Base-by-base conservation (phyloP, 225 moss, liverwort and hornwort species). In the Marchantia paleacea region DNA sequence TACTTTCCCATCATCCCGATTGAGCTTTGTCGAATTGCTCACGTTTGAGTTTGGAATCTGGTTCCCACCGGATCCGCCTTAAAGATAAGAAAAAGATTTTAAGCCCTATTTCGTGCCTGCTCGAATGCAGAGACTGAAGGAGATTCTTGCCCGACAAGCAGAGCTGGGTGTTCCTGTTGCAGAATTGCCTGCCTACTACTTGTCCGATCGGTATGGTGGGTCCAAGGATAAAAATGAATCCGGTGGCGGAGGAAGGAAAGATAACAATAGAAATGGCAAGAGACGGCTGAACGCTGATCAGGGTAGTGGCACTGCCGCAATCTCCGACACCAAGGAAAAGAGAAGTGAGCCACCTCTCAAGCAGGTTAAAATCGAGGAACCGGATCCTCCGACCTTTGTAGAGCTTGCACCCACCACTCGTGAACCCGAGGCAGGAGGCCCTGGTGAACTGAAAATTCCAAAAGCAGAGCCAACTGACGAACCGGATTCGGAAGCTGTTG, bases 161-260 rank as follows among this genome's bases (percentile, higher is more conserved):
- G 90, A 94, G 82, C 75, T 99, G 51, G 97, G 97, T 60, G 86
- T 89, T 67, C 95, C 94, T 50, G 97, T 99, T 71, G 97, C 97
- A 64, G 97, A 99, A 85, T 89, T 99, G 49, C 97, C 97, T 60
- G 81, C 87, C 10, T 78, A 89, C 70, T 93, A 95, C 64, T 80
- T 99, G 76, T 85, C 90, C 64, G 89, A 91, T 54, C 75, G 69
- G 8, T 80, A 86, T 55, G 80, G 81, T 47, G 58, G 78, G 31
- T 47, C 81, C 20, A 83, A 78, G 29, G 80, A 51, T 4, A 80
- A 75, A 51, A 68, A 50, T 48, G 84, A 84, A 50, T 57, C 29
- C 68, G 29, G 84, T 64, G 52, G 67, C 9, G 71, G 71, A 74
- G 80, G 76, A 65, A 63, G 69, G 16, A 88, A 54, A 67, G 83